Evolutionary conservation across 495 filamentous ascomycete species (phyloP).

Genomic region (Durotheca rogersii): DNA sequence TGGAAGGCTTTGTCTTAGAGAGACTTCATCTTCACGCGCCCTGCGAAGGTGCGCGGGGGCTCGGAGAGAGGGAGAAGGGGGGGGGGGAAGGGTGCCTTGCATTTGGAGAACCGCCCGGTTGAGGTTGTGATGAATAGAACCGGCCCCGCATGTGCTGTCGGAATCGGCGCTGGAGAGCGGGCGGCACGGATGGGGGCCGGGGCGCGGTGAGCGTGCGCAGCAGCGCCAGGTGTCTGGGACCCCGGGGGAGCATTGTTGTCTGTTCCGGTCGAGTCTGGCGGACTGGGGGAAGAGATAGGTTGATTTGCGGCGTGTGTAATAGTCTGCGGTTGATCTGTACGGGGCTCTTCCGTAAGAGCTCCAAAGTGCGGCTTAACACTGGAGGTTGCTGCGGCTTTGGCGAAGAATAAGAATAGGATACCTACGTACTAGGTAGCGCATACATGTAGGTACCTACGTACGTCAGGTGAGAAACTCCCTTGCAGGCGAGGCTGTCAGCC

Average conservation of each 20-base stretch:
- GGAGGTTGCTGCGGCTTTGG: no score
- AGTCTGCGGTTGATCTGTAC: no score
- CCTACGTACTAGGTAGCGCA: background rate
- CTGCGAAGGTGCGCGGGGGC: background rate
- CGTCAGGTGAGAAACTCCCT: no score
- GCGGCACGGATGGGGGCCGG: conserved; percentile 1
- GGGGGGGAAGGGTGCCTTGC: conserved; percentile 15
- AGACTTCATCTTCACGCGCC: no score
- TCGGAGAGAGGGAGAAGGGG: background rate
- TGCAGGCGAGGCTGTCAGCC: no score
- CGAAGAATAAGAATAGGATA: conserved; percentile 3
- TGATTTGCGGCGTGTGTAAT: background rate
- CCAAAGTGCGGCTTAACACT: no score
- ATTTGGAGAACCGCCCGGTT: conserved; percentile 22
- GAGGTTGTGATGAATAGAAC: conserved; percentile 24
- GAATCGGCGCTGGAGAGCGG: conserved; percentile 12
- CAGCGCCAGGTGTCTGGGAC: conserved; percentile 12
- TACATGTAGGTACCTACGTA: background rate
- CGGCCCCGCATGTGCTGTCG: conserved; percentile 9
- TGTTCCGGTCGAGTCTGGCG: background rate
- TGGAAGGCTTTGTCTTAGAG: no score
- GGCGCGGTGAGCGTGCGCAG: conserved; percentile 8
- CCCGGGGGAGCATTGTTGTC: conserved; percentile 19
- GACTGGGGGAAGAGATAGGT: background rate
- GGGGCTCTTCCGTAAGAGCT: no score